Base-by-base conservation (phyloP, 805 yeast genomes). In the Wickerhamiella azymoides region DNA sequence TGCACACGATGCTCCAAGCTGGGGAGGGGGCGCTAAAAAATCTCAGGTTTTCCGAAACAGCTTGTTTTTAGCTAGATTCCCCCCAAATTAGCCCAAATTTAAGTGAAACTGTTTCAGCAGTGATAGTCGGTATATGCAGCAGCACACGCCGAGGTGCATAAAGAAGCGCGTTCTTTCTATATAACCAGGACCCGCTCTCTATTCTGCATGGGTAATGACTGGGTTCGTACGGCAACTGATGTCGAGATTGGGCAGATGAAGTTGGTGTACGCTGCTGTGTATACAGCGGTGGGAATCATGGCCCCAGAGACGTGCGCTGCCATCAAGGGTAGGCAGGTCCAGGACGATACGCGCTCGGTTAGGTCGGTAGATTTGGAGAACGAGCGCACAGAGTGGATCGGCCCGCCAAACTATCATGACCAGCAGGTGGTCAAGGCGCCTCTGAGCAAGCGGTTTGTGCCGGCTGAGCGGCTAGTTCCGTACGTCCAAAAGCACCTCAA, bases 181-280 rank as follows among this genome's bases (percentile, higher is more conserved):
- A 30, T 30, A 30, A 26, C 13, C 13, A 4, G 28, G 28, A 11
- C 11, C 28, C 28, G 28, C 7, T 26, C 28, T 3, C 28, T 5
- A 3, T 5, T 7, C 10, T 10, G n/a, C 33, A 30, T 30, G 33
- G 33, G 33, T 8, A n/a, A 6, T 13, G 44, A 41, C 9, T 41
- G 44, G 44, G 37, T 32, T 18, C 38, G 44, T 3, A 30, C 39
- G 11, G 44, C 38, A 4, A 41, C 37, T 3, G 44, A 41, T 25
- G 28, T 33, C 16, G 44, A 41, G 27, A 18, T 41, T 18, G 44
- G 39, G 21, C 45, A 42, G 28, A 26, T 42, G 35, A 42, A 42
- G 36, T 40, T 42, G 8, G 26, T 42, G 19, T 42, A 42, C 21
- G 45, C 45, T 7, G 40, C 45, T 3, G 38, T 42, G 2, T 42